Evolutionary conservation across 2,329 filamentous ascomycete species (phyloP).

Genomic region (Alternaria postmessia): DNA sequence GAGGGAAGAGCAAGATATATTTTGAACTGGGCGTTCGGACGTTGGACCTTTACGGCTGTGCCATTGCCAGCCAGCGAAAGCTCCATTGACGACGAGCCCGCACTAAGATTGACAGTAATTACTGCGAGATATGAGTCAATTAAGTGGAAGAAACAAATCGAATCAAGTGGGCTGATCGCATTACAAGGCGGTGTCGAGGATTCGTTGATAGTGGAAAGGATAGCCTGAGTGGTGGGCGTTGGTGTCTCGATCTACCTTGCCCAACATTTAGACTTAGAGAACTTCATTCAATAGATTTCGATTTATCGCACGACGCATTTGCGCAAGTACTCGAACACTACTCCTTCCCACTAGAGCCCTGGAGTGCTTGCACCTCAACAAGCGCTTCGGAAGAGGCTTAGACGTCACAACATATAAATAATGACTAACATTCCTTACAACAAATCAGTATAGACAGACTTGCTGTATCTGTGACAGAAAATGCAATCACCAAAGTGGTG

Average conservation of each 20-base stretch:
- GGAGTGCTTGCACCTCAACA: too few relatives aligned
- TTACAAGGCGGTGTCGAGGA: slow-evolving; percentile 34
- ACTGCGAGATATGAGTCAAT: slow-evolving; percentile 75
- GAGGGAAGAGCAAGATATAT: slow-evolving; percentile 71
- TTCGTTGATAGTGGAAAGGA: slow-evolving; percentile 32
- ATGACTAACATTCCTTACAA: background rate
- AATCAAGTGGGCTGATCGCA: slow-evolving; percentile 59
- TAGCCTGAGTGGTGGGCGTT: slow-evolving; percentile 3
- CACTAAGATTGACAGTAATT: slow-evolving; percentile 77
- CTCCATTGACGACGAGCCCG: slow-evolving; percentile 58
- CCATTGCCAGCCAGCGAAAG: slow-evolving; percentile 47
- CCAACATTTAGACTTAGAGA: background rate
- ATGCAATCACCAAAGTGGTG: background rate
- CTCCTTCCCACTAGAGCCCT: too few relatives aligned
- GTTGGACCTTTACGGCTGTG: slow-evolving; percentile 86
- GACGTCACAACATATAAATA: background rate
- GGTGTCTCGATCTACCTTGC: background rate
- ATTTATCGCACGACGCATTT: background rate
- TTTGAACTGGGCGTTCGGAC: slow-evolving; percentile 96
- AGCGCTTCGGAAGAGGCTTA: too few relatives aligned
- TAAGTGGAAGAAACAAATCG: slow-evolving; percentile 79
- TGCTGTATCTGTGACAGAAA: background rate
- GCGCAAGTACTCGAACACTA: too few relatives aligned
- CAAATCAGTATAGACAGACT: background rate
- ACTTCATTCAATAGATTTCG: background rate